Evolutionary conservation across 768 basidiomycete species (phyloP).

Genomic region (Mrakia blollopis): DNA sequence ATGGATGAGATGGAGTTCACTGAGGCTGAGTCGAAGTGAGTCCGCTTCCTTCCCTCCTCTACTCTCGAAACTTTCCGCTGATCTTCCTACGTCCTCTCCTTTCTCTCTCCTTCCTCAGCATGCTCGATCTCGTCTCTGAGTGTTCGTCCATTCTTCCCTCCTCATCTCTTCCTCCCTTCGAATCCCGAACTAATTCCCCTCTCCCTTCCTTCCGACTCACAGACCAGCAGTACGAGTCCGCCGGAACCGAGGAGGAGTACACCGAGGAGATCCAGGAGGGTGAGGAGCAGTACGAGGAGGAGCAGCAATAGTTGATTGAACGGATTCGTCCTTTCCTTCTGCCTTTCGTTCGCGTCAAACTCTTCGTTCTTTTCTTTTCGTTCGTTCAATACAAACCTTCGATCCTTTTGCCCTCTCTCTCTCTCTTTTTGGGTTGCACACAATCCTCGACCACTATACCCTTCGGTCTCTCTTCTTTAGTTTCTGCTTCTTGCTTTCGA

Average conservation of each 20-base stretch:
- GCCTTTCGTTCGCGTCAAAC: too few species aligned
- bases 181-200: neutral
- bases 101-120: constrained; percentile 54
- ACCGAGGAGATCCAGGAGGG: constrained; percentile 19
- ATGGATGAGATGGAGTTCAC: constrained; percentile 58
- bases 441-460: too few species aligned
- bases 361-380: neutral
- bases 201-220: constrained; percentile 63
- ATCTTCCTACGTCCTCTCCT: neutral
- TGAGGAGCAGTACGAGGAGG: constrained; percentile 25
- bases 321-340: neutral
- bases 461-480: too few species aligned
- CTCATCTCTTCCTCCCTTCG: too few species aligned
- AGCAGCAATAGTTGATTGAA: neutral
- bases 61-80: neutral
- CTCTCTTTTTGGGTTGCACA: neutral
- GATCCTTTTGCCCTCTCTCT: constrained; percentile 3
- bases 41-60: neutral
- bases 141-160: too few species aligned
- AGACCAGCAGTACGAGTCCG: constrained; percentile 45
- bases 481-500: too few species aligned
- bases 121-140: constrained; percentile 97
- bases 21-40: constrained; percentile 15
- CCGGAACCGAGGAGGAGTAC: constrained; percentile 26
- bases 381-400: neutral